A percentile compares a stretch with the other conserved stretches of the same genome.
phyloP scores from a whole-genome alignment of 2,329 filamentous ascomycete species.

The Alternaria triticina region DNA sequence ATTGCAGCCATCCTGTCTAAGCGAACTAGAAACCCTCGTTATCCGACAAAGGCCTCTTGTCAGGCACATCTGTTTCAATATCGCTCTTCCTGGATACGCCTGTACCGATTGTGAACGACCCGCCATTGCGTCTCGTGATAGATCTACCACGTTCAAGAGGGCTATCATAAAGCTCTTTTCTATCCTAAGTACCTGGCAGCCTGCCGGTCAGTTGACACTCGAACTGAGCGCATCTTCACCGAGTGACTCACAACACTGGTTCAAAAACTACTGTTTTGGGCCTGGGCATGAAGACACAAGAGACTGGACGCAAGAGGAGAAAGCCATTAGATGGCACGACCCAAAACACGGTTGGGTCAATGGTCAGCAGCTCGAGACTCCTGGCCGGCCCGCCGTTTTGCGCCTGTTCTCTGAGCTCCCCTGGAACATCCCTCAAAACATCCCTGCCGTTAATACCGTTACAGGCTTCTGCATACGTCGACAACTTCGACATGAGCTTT shows the following conservation, averaged over 20 bases:
- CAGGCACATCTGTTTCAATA: constrained; percentile 28
- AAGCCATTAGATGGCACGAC: constrained; percentile 26
- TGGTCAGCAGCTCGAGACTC: constrained; percentile 21
- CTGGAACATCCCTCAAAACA: constrained; percentile 15
- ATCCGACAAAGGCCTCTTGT: constrained; percentile 28
- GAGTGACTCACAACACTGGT: constrained; percentile 30
- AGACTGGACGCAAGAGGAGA: constrained; percentile 24
- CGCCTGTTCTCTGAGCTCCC: not conserved
- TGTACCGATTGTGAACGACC: constrained; percentile 21
- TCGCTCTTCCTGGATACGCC: constrained; percentile 26
- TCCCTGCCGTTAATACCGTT: constrained; percentile 25
- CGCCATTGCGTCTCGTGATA: constrained; percentile 12
- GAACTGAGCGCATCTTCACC: constrained; percentile 29
- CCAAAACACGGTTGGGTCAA: constrained; percentile 25
- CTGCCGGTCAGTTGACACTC: constrained; percentile 24
- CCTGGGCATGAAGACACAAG: constrained; percentile 26
- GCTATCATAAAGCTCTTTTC: constrained; percentile 25
- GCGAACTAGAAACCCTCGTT: constrained; percentile 23
- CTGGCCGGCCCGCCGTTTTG: constrained; percentile 2
- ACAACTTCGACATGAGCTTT: constrained; percentile 26
- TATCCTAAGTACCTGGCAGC: constrained; percentile 28
- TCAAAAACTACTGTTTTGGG: constrained; percentile 29
- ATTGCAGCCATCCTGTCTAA: constrained; percentile 25
- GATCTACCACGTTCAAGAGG: constrained; percentile 19
- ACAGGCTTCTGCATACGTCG: constrained; percentile 25